Evolutionary conservation across 306 rosid species (phyloP), one percentile per base, ranked within the genome.

Genomic region (Vigna hirtella): DNA sequence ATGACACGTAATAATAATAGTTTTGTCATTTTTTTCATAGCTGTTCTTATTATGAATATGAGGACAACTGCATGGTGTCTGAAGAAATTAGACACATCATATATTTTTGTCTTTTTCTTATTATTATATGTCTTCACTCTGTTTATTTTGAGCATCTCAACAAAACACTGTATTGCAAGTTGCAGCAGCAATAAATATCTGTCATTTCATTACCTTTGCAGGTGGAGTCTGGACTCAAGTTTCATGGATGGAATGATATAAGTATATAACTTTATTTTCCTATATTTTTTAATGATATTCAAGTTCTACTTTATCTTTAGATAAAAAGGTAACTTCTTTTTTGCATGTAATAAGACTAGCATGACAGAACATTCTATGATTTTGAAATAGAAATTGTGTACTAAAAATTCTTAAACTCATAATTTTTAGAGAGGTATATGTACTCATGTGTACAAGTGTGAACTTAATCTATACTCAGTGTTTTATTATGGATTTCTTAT

Each of bases 21-120:
- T 24, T 2, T 36, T 77, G 14, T 15, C 22, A 18, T 75, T 52
- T 71, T 75, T 52, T 71, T 3, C 51, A 71, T 18, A 63, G 72
- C 63, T 66, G 53, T 66, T 26, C 2, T 2, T 30, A 4, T 16
- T 14, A 13, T 18, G 38, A 48, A 5, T 50, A 32, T 18, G 5
- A 20, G 8, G 51, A 64, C 24, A 47, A 30, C 40, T 38, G 7
- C 36, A 11, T 6, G 1, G 8, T 14, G 6, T 6, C 22, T 7
- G 4, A 61, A 74, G 1, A 28, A 58, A 59, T 58, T 59, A 28
- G 0, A 40, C 20, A 47, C 40, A 34, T 15, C 12, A 65, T 34
- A 34, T 64, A 3, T 22, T 77, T 40, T 3, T 48, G 74, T 66
- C 7, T 10, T 4, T 10, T 10, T 34, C 13, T 51, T 5, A 20